Percentiles rank a stretch among this genome's conserved stretches.
Evolutionary conservation across 192 early-diverging fungal species (phyloP).

Genomic region (Rhizophagus clarus): DNA sequence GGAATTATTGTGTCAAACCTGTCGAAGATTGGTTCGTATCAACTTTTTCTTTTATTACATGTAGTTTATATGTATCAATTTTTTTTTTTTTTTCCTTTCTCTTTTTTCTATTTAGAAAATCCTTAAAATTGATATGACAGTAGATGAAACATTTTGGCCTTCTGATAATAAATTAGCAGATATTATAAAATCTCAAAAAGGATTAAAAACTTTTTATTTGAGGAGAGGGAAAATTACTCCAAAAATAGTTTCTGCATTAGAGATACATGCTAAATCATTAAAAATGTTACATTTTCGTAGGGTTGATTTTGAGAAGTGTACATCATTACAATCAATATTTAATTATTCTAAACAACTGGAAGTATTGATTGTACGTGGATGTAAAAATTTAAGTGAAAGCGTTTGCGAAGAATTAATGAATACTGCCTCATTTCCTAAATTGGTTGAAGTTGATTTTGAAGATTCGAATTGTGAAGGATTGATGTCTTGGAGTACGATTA

Average conservation of each 20-base stretch:
- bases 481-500: neutral
- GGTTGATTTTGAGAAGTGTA: neutral
- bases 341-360: neutral
- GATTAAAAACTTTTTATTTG: neutral
- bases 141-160: neutral
- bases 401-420: neutral
- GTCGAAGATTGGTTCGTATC: neutral
- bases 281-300: constrained; percentile 1
- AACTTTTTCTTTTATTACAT: neutral
- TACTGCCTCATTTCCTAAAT: neutral
- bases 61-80: neutral
- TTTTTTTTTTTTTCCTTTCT: neutral
- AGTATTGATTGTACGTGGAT: neutral
- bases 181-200: neutral
- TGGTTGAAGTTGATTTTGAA: constrained; percentile 2
- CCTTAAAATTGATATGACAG: constrained; percentile 6
- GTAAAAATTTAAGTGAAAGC: neutral
- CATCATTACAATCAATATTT: neutral
- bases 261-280: neutral
- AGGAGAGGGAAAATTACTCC: neutral
- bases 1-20: neutral
- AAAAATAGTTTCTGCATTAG: neutral
- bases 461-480: neutral
- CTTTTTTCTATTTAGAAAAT: too few species aligned
- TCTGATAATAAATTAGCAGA: neutral